A percentile compares a stretch with the other conserved stretches of the same genome.
Conservation (phyloP, 805 yeast genomes). For the Cyberlindnera mycetangii region DNA sequence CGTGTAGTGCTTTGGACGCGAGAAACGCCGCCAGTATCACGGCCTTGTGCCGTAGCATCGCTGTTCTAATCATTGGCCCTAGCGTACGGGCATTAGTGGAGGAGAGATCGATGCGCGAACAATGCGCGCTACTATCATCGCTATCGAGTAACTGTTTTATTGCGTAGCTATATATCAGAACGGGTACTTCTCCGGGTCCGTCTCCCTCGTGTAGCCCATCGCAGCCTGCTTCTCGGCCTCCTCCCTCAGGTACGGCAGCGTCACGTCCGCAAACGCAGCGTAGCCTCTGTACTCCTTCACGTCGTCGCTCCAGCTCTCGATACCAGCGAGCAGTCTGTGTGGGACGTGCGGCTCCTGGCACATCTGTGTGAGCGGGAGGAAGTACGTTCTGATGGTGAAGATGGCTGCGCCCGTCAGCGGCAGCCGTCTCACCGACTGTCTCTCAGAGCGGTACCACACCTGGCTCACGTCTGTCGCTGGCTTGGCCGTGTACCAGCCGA, state of each 20-base stretch:
- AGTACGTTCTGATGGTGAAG: constrained; percentile 64
- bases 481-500: constrained; percentile 65
- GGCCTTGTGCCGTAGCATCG: neutral
- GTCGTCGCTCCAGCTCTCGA: constrained; percentile 56
- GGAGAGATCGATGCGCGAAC: too few species aligned
- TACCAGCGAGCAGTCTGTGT: constrained; percentile 54
- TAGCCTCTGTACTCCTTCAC: constrained; percentile 62
- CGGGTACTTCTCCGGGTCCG: constrained; percentile 20
- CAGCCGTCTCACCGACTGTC: constrained; percentile 60
- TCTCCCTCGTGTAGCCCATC: constrained; percentile 22
- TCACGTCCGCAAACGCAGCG: constrained; percentile 47
- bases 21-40: constrained; percentile 4
- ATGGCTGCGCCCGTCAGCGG: constrained; percentile 56
- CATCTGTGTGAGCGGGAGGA: constrained; percentile 50
- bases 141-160: too few species aligned
- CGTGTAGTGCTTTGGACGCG: constrained; percentile 5
- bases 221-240: constrained; percentile 36
- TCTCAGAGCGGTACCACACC: constrained; percentile 58
- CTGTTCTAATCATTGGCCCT: too few species aligned
- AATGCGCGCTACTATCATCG: too few species aligned
- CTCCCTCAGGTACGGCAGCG: constrained; percentile 51
- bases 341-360: constrained; percentile 62
- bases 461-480: constrained; percentile 44
- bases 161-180: too few species aligned
- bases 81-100: too few species aligned